phyloP scores from a whole-genome alignment of 306 rosid species.

The Pterocarpus santalinus region DNA sequence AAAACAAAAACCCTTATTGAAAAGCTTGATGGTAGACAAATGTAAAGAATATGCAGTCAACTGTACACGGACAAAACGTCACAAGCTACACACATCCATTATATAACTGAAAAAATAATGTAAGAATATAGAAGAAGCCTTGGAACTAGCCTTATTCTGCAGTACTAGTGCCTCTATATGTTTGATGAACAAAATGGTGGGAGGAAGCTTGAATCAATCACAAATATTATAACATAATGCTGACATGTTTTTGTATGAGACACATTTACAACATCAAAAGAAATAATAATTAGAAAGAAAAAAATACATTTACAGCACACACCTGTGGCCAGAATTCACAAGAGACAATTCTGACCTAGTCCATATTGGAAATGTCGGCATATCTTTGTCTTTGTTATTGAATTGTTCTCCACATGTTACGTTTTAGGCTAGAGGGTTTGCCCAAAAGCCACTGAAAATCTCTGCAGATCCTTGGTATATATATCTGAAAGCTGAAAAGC shows the following conservation, averaged over 20 bases:
- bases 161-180: slow-evolving; percentile 43
- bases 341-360: slow-evolving; percentile 55
- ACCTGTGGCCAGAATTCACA: slow-evolving; percentile 63
- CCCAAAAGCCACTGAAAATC: slow-evolving; percentile 92
- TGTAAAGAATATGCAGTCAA: slow-evolving; percentile 26
- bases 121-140: slow-evolving; percentile 32
- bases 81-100: slow-evolving; percentile 41
- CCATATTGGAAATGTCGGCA: slow-evolving; percentile 52
- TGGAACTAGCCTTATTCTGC: slow-evolving; percentile 56
- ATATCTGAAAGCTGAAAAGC: slow-evolving; percentile 65
- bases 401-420: slow-evolving; percentile 39
- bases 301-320: slow-evolving; percentile 57
- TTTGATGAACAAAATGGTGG: slow-evolving; percentile 24
- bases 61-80: slow-evolving; percentile 45
- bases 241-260: slow-evolving; percentile 43
- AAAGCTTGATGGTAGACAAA: no score
- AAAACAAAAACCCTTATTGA: background rate
- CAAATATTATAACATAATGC: slow-evolving; percentile 56
- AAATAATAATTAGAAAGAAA: slow-evolving; percentile 10
- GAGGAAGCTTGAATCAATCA: slow-evolving; percentile 53
- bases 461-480: slow-evolving; percentile 82
- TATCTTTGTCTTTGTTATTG: slow-evolving; percentile 27
- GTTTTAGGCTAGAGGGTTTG: slow-evolving; percentile 67
- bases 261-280: slow-evolving; percentile 69
- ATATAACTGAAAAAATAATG: slow-evolving; percentile 43